Base-by-base conservation (phyloP, 78 protist species). In the Dictyostelium citrinum region DNA sequence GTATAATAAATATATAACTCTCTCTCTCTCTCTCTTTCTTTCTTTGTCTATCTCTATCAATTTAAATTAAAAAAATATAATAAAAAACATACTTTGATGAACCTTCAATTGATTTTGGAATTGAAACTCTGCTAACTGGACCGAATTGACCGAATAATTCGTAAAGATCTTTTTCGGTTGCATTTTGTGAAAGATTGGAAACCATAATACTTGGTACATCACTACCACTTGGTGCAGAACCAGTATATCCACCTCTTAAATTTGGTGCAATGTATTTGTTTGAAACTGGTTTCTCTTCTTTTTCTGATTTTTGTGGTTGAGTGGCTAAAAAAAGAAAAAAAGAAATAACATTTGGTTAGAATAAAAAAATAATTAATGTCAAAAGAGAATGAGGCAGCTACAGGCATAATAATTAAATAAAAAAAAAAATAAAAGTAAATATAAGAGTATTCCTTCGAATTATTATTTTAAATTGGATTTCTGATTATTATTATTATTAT, bases 201-300 rank as follows among this genome's bases (percentile, higher is more conserved):
- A 88, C 93, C 64, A 88, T 88, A 39, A 88, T 37, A 49, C 82
- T 68, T 79, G 93, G 93, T 27, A 88, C 72, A 43, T 88, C 93
- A 20, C 72, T 55, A 61, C 75, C 86, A 20, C 72, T 17, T 46
- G 64, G 71, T n/a, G 91, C 60, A 17, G 81, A 35, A 5, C 81
- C 51, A 33, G 27, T 20, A 17, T 74, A 49, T 16, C 91, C 91
- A 43, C 39, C 58, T 78, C 93, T 76, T 31, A 77, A 77, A 35
- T 83, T 58, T 78, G 93, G 93, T 78, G 64, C n/a, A 49, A 88
- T 84, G 43, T 88, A 88, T 68, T 67, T 76, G 79, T 24, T 64
- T 33, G 58, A 64, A 29, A 37, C 81, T 39, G 43, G 24, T 71
- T 16, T 39, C 35, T 46, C 76, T 16, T 22, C 77, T 82, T 58